These are phyloP conservation scores for Daedalea quercina DNA, from an alignment of 768 basidiomycete genomes.

Conservation along the genomic window DNA sequence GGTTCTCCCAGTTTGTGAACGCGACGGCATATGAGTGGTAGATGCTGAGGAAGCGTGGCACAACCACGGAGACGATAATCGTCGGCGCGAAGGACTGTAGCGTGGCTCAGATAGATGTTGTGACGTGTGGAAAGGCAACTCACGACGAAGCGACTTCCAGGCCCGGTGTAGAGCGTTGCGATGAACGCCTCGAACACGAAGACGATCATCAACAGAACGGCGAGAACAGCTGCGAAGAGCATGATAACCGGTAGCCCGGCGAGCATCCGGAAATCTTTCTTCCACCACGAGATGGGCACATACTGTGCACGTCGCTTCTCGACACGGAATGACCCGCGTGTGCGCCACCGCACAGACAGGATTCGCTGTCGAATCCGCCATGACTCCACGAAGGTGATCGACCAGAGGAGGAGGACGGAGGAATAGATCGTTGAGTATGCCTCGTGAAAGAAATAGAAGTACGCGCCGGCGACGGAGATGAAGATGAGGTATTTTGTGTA, in stretches of 20 bases:
- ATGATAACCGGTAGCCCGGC: constrained; percentile 68
- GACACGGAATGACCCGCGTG: constrained; percentile 67
- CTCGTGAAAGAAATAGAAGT: constrained; percentile 62
- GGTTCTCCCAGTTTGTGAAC: constrained; percentile 90
- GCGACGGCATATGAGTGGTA: constrained; percentile 63
- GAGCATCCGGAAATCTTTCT: constrained; percentile 58
- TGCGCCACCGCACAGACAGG: constrained; percentile 78
- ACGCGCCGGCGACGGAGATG: constrained; percentile 63
- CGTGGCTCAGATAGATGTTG: not conserved
- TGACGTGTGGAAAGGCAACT: constrained; percentile 23
- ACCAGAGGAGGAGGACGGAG: constrained; percentile 73
- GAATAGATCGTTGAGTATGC: constrained; percentile 80
- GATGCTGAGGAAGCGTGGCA: constrained; percentile 71
- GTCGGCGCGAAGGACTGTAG: constrained; percentile 75
- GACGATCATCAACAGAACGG: constrained; percentile 68
- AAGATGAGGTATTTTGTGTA: constrained; percentile 79
- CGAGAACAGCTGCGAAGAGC: constrained; percentile 64
- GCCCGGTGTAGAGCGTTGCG: constrained; percentile 81
- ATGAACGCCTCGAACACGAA: constrained; percentile 91
- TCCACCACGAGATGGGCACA: constrained; percentile 56
- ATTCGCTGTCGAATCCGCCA: constrained; percentile 87
- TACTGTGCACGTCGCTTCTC: constrained; percentile 66
- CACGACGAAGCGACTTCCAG: constrained; percentile 73
- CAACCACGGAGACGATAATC: constrained; percentile 69
- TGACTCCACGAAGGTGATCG: constrained; percentile 80